A percentile compares a stretch with the other conserved stretches of the same genome.
phyloP scores from a whole-genome alignment of 495 filamentous ascomycete genomes.

The Immersiella caudata region DNA sequence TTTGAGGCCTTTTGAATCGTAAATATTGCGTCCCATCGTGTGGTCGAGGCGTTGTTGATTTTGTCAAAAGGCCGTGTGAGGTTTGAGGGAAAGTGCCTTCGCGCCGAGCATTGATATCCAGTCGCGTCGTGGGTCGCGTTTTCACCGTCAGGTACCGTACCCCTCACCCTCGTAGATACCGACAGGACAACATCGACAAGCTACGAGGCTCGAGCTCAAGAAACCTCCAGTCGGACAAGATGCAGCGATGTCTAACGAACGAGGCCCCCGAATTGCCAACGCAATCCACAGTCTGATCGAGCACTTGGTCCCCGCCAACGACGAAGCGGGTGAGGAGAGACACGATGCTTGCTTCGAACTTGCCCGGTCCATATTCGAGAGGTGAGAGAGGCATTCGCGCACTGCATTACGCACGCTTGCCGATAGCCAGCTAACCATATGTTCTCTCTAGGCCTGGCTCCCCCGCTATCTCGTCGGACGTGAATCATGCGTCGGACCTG shows the following conservation, averaged over 20 bases:
- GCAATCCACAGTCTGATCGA: conserved; percentile 62
- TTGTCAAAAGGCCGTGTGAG: too few relatives aligned
- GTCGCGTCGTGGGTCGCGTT: too few relatives aligned
- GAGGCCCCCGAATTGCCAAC: conserved; percentile 50
- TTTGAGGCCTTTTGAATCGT: too few relatives aligned
- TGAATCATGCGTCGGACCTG: conserved; percentile 88
- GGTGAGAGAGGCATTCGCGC: conserved; percentile 35
- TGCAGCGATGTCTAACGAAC: conserved; percentile 49
- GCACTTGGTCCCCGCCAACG: conserved; percentile 54
- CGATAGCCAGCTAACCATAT: conserved; percentile 25
- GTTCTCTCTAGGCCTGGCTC: conserved; percentile 29
- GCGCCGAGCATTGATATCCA: too few relatives aligned
- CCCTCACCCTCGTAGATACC: too few relatives aligned
- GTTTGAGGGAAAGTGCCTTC: too few relatives aligned
- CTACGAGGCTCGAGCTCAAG: background rate
- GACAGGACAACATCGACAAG: background rate
- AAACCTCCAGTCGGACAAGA: conserved; percentile 27
- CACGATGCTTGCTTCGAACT: conserved; percentile 56
- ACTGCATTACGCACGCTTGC: background rate
- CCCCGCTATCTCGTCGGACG: conserved; percentile 56
- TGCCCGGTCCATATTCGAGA: conserved; percentile 53
- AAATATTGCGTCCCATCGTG: too few relatives aligned
- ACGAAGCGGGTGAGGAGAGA: conserved; percentile 52
- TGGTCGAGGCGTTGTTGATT: too few relatives aligned
- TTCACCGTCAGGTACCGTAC: too few relatives aligned